These are phyloP conservation scores for Fusarium nelsonii DNA, from an alignment of 2,329 filamentous ascomycete genomes.

Conservation along the genomic window DNA sequence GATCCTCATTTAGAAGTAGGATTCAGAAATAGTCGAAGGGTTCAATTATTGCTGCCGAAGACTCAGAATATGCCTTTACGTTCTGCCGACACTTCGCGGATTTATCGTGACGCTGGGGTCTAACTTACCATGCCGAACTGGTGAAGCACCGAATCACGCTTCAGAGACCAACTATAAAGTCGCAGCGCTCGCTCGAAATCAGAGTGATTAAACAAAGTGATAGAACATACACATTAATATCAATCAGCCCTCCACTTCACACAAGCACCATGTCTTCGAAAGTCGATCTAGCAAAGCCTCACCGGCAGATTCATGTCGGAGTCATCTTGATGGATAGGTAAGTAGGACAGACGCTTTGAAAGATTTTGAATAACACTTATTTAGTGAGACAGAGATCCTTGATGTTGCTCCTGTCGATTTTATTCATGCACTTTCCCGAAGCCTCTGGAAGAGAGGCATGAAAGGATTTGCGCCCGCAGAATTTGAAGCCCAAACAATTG, in stretches of 20 bases:
- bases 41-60: background rate
- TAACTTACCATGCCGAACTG: no score
- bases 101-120: no score
- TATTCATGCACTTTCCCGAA: slow-evolving; percentile 38
- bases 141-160: no score
- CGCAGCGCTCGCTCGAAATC: background rate
- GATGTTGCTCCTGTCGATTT: slow-evolving; percentile 54
- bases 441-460: slow-evolving; percentile 38
- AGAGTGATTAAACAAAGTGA: no score
- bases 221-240: background rate
- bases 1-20: no score
- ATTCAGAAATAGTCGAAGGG: background rate
- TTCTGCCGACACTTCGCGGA: no score
- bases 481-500: slow-evolving; percentile 42
- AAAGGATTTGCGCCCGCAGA: slow-evolving; percentile 20
- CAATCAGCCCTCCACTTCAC: background rate
- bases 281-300: slow-evolving; percentile 20
- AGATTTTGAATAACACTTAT: background rate
- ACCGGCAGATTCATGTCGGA: slow-evolving; percentile 29
- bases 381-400: slow-evolving; percentile 51
- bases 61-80: no score
- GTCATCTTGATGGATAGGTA: slow-evolving; percentile 34
- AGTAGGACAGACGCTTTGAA: background rate
- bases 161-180: background rate
- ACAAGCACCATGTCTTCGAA: background rate